Base-by-base conservation (phyloP, 2,329 filamentous ascomycete species). In the Colletotrichum kahawae region DNA sequence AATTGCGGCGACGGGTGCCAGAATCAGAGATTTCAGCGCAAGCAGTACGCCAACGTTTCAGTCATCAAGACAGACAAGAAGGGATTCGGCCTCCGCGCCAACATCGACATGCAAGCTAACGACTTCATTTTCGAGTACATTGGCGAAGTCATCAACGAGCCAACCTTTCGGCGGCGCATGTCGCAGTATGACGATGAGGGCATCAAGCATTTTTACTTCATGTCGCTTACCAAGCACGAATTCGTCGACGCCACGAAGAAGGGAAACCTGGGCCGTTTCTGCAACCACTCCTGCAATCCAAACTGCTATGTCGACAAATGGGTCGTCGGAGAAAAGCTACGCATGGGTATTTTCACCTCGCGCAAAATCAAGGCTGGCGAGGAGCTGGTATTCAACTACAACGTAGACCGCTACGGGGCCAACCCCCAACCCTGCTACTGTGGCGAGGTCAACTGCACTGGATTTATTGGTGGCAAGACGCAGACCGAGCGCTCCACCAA, bases 221-320 rank as follows among this genome's bases (percentile, higher is more conserved):
- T 99, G 97, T 98, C 97, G 33, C 92, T 99, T 77, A 98, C 92
- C 82, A 98, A 98, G 84, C 95, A 93, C 81, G 97, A 98, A 84
- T 99, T 98, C 82, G 95, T 99, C 74, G 97, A 99, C 85, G 97
- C 97, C 27, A 99, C 97, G 12, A 98, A 97, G 83, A 98, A 95
- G 83, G 97, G 97, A 66, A 98, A 98, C 79, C 90, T 99, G 7
- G 97, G 96, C 67, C 93, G 97, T 34, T 99, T 99, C 82, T 99
- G 97, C 90, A 99, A 99, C 82, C 97, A 99, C 84, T 98, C 97
- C 10, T 99, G 97, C 90, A 98, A 97, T 83, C 97, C 97, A 21
- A 99, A 99, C 82, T 98, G 96, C 86, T 98, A 98, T 84, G 96
- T 99, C 77, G 97, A 99, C 89, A 99, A 99, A 87, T 99, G 97